Evolutionary conservation across 805 yeast genomes (phyloP), one percentile per base, ranked within the genome.

Genomic region (Yarrowia keelungensis): DNA sequence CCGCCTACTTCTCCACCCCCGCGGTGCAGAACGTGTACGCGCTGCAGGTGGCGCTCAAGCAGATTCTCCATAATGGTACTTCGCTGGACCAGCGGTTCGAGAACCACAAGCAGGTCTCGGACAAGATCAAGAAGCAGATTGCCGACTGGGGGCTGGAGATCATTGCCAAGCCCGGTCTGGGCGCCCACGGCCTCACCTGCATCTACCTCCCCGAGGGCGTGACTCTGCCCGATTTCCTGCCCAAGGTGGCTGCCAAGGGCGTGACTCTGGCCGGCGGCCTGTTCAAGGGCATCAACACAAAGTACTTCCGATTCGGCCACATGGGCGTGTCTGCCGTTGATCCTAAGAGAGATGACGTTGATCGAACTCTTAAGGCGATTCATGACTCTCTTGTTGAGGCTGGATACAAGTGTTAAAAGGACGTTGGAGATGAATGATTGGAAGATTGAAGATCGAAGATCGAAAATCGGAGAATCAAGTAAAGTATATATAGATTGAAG

Each of bases 1-100:
- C 84, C 16, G 90, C 93, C 9, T 95, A 93, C 82, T 94, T 92
- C 76, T 97, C 97, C n/a, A 94, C 98, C 8, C 98, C 97, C n/a
- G 90, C 98, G 0, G 89, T 91, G 56, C 97, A 92, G 80, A 84
- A 90, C 71, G 82, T 94, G 70, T 90, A 90, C 75, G 93, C 97
- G 15, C 84, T 92, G 74, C 87, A 87, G 77, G 89, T 85, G 4
- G 87, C 97, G 5, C 83, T 93, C 72, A 85, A 84, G 69, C 92
- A 90, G 77, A 87, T 92, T 71, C 51, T 65, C 16, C 79, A 91
- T 69, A 80, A 84, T 46, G 81, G 82, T 43, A 69, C 68, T 46
- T 80, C 84, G 5, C 79, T 93, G 69, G 88, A 85, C 70, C 79
- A 79, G 68, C 84, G 97, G 77, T 83, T 91, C 74, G 82, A 82